phyloP scores from a whole-genome alignment of 1,139 yeast genomes.

The Hyphopichia fennica region DNA sequence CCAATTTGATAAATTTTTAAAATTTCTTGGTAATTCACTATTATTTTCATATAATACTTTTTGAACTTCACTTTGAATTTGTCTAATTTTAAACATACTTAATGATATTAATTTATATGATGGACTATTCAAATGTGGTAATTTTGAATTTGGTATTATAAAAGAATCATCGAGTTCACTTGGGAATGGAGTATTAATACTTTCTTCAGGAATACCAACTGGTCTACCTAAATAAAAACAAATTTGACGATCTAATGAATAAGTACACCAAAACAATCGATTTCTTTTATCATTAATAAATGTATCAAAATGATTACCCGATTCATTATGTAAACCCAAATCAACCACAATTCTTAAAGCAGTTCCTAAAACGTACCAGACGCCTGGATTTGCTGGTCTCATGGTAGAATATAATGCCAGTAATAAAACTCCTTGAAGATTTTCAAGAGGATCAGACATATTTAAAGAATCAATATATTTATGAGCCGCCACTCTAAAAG shows the following conservation, averaged over 20 bases:
- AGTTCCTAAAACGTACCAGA: conserved; percentile 88
- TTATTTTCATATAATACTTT: conserved; percentile 66
- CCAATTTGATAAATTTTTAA: conserved; percentile 58
- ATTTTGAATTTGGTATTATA: conserved; percentile 35
- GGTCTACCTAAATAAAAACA: conserved; percentile 74
- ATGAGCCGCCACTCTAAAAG: conserved; percentile 71
- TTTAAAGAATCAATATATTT: conserved; percentile 60
- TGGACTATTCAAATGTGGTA: neutral
- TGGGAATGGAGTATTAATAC: conserved; percentile 66
- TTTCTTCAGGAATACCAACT: conserved; percentile 72
- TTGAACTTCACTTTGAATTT: conserved; percentile 77
- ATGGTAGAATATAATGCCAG: conserved; percentile 68
- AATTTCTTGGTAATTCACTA: conserved; percentile 68
- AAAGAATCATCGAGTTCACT: conserved; percentile 71
- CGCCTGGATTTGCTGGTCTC: conserved; percentile 83
- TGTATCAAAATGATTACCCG: conserved; percentile 35
- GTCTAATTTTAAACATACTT: conserved; percentile 66
- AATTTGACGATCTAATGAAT: conserved; percentile 76
- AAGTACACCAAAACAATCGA: conserved; percentile 86
- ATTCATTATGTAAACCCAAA: conserved; percentile 74
- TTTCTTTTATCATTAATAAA: conserved; percentile 69
- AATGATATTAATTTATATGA: conserved; percentile 62
- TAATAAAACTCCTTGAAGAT: conserved; percentile 69
- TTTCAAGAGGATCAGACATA: conserved; percentile 64
- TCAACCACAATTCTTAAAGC: conserved; percentile 81